Evolutionary conservation across 2,329 filamentous ascomycete genomes (phyloP), one percentile per base, ranked within the genome.

Genomic region (Colletotrichum camelliae): DNA sequence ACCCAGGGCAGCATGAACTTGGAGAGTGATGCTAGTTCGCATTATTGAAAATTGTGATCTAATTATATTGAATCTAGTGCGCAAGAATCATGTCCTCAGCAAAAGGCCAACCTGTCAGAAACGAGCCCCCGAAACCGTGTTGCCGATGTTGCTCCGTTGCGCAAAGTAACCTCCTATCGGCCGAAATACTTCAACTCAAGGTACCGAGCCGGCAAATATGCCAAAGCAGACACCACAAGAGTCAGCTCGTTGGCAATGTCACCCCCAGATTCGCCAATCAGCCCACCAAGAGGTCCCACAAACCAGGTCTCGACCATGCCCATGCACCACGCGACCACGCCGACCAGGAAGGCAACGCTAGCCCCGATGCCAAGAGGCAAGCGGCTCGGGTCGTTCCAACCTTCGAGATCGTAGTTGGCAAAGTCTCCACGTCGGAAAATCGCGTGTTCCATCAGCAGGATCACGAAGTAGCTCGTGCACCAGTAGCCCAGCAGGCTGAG

Each of bases 321-420:
- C 64, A 52, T 66, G 39, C 64, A 66, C 64, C 39, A 66, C 15
- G 39, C 64, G 24, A 48, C 64, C 24, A 66, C 64, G 2, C 64
- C 64, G 24, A 52, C 24, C 24, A 66, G 37, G 35, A 66, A 66
- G 39, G 64, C 64, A 27, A 31, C 37, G 37, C 64, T 66, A 48
- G 64, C 64, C 12, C 64, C 39, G 16, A 66, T 66, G 39, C 64
- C 39, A 66, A 43, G 64, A 21, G 64, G 64, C 16, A 66, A 66
- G 64, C 64, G 39, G 64, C 64, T 66, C 64, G 64, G 64, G 39
- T 66, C 64, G 39, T 66, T 66, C 64, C 39, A 66, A 21, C 64
- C 39, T n/a, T 66, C 64, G 18, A 66, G 64, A 31, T 66, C 64
- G 64, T 66, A 66, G 7, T 66, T 66, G 2, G 64, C 39, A 52